phyloP scores from a whole-genome alignment of 176 grass and related monocot genomes.

The Avena sativa region DNA sequence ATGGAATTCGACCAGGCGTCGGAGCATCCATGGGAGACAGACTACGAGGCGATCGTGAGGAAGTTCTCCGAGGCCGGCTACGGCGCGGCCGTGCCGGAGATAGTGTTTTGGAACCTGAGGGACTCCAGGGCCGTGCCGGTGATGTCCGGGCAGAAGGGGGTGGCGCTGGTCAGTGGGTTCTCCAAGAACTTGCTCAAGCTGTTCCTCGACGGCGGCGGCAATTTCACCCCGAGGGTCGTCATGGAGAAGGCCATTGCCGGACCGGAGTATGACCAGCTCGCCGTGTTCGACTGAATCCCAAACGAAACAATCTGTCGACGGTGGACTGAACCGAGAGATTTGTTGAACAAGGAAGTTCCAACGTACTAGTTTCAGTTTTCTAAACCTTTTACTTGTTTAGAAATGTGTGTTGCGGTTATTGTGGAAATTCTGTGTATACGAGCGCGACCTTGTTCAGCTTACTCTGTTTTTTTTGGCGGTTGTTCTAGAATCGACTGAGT shows the following conservation, averaged over 20 bases:
- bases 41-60: slow-evolving; percentile 64
- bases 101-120: slow-evolving; percentile 80
- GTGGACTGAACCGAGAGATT: too few species aligned
- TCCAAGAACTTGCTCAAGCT: slow-evolving; percentile 72
- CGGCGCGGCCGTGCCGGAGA: slow-evolving; percentile 54
- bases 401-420: too few species aligned
- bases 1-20: slow-evolving; percentile 72
- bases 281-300: slow-evolving; percentile 50
- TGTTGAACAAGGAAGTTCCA: too few species aligned
- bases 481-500: too few species aligned
- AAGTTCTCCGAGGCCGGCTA: slow-evolving; percentile 62
- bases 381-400: too few species aligned
- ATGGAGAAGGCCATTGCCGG: slow-evolving; percentile 65
- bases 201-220: slow-evolving; percentile 54
- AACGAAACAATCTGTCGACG: too few species aligned
- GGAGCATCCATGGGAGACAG: slow-evolving; percentile 54
- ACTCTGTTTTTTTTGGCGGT: too few species aligned
- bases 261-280: slow-evolving; percentile 53
- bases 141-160: slow-evolving; percentile 51
- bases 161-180: slow-evolving; percentile 69
- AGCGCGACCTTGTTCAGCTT: too few species aligned
- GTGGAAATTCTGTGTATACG: too few species aligned
- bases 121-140: slow-evolving; percentile 58
- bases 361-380: too few species aligned
- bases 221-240: slow-evolving; percentile 40